Base-by-base conservation (phyloP, 805 yeast species). In the Sugiyamaella mastotermitis region DNA sequence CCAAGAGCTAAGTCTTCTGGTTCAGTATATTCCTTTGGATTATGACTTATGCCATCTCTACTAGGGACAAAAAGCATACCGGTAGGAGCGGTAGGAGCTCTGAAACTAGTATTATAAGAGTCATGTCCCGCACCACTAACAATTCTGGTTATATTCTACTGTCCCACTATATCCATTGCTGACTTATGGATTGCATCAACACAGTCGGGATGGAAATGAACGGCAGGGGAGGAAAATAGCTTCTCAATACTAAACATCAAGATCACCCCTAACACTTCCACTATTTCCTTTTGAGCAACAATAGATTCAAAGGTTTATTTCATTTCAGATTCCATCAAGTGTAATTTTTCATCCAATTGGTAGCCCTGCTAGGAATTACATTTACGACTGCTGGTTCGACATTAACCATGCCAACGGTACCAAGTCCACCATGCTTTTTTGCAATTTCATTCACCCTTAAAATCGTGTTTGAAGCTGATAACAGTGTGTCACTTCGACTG, bases 61-160 rank as follows among this genome's bases (percentile, higher is more conserved):
- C 80, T 70, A 4, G 87, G 86, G 47, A 79, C 74, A 52, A 80
- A 80, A 23, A 80, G 72, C 85, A 80, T 80, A 1, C 83, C 71
- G 0, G 86, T 79, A 26, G 87, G 86, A 30, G 72, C 69, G 33
- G 67, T 64, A 4, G 61, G 48, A n/a, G n/a, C n/a, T n/a, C n/a
- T n/a, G n/a, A n/a, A n/a, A 6, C 72, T 65, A 2, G 80, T 74
- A 15, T 71, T 66, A 46, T 83, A 76, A 5, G 83, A 75, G 51
- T 80, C 87, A 49, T 80, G 87, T 6, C 83, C 85, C 3, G 87
- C 85, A 5, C 83, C 85, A 4, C 86, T 84, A 21, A 87, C 87
- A 48, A 80, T 72, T 13, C 51, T 43, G 15, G 49, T 35, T n/a
- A 27, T 32, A n/a, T 39, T 31, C 19, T 9, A 15, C n/a, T 32